phyloP scores from a whole-genome alignment of 306 rosid genomes.

The Fragaria ananassa region DNA sequence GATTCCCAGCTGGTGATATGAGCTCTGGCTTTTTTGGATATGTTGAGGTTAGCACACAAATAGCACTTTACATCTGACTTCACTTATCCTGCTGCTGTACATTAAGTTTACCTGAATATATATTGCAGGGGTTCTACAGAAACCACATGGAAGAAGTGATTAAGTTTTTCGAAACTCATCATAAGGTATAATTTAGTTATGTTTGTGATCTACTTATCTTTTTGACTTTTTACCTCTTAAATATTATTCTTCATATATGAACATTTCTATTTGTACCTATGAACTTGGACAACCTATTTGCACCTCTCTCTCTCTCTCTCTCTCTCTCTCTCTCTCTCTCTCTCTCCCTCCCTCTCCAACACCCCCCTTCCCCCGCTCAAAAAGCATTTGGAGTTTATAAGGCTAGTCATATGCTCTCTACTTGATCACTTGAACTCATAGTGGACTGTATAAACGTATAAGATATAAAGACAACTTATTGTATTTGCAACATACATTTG shows the following conservation, averaged over 20 bases:
- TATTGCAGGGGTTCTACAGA: constrained; percentile 87
- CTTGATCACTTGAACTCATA: not conserved
- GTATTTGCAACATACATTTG: not conserved
- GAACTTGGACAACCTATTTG: not conserved
- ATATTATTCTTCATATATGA: not conserved
- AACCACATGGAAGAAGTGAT: constrained; percentile 99
- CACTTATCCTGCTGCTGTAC: constrained; percentile 9
- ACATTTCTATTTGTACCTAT: not conserved
- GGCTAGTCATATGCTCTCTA: not conserved
- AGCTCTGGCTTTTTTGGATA: constrained; percentile 99
- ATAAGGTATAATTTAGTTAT: constrained; percentile 50
- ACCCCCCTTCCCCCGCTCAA: no score
- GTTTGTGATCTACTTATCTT: not conserved
- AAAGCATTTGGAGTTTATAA: no score
- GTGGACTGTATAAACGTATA: not conserved
- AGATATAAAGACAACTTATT: not conserved
- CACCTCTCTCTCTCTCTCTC: no score
- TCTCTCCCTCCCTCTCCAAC: no score
- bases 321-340: no score
- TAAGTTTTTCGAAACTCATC: constrained; percentile 93
- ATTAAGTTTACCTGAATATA: constrained; percentile 25
- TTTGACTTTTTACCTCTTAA: not conserved
- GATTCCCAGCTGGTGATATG: constrained; percentile 98
- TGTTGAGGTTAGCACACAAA: constrained; percentile 68
- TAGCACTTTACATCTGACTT: constrained; percentile 15